Evolutionary conservation across 2,329 filamentous ascomycete genomes (phyloP).

Genomic region (Whalleya microplaca): DNA sequence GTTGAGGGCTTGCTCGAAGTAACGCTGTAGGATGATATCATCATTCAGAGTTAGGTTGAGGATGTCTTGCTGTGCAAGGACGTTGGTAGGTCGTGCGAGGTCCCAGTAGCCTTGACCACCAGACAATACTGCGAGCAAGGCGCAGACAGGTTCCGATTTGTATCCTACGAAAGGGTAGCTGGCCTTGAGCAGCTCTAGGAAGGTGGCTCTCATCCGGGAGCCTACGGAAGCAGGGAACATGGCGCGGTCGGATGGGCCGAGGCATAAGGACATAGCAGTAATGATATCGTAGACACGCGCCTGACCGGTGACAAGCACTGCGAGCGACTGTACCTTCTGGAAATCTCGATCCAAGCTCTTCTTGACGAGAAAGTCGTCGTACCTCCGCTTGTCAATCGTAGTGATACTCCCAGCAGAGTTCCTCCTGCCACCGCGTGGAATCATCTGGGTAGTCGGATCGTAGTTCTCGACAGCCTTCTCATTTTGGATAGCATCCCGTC

Average conservation of each 20-base stretch:
- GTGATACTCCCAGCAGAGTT: conserved; percentile 66
- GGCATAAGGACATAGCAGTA: conserved; percentile 50
- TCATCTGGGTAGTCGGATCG: conserved; percentile 51
- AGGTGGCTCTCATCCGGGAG: conserved; percentile 63
- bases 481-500: conserved; percentile 60
- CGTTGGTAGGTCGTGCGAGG: conserved; percentile 44
- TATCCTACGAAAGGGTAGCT: conserved; percentile 72
- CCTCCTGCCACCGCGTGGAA: conserved; percentile 48
- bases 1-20: conserved; percentile 69
- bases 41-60: conserved; percentile 55
- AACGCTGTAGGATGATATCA: conserved; percentile 57
- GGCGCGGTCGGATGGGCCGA: conserved; percentile 50
- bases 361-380: conserved; percentile 60
- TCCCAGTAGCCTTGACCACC: conserved; percentile 59
- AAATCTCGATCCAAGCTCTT: conserved; percentile 55
- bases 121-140: conserved; percentile 67
- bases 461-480: conserved; percentile 61
- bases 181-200: conserved; percentile 72
- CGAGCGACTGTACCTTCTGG: conserved; percentile 55
- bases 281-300: conserved; percentile 59
- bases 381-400: conserved; percentile 63
- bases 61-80: conserved; percentile 44
- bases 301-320: conserved; percentile 51
- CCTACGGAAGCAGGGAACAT: conserved; percentile 60
- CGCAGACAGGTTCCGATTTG: conserved; percentile 69